phyloP scores from a whole-genome alignment of 2,329 filamentous ascomycete genomes.

The Talaromyces funiculosus region DNA sequence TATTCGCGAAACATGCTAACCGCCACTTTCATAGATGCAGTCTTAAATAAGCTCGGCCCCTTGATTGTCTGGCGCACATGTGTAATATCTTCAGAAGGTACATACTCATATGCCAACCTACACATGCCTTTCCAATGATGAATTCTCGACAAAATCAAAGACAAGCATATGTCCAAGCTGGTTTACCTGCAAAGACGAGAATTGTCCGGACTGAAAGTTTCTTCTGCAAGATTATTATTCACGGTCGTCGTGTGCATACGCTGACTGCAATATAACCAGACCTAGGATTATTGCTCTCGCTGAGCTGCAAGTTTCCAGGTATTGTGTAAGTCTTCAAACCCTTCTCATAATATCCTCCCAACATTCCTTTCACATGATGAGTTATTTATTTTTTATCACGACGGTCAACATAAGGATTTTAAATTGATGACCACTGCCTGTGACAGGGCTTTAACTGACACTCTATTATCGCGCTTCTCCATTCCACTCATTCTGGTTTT shows the following conservation, averaged over 20 bases:
- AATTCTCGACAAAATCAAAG: constrained; percentile 67
- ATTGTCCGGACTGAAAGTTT: constrained; percentile 43
- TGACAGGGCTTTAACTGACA: constrained; percentile 59
- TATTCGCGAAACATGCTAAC: constrained; percentile 17
- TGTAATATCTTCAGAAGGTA: constrained; percentile 17
- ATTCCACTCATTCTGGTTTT: background rate
- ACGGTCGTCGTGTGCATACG: constrained; percentile 2
- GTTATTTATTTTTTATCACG: constrained; percentile 62
- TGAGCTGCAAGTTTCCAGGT: background rate
- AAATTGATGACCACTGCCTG: constrained; percentile 72
- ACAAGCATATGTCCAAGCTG: constrained; percentile 98
- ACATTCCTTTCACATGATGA: constrained; percentile 57
- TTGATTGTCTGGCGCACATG: background rate
- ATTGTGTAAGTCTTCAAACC: background rate
- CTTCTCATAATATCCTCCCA: no score
- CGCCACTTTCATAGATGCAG: constrained; percentile 6
- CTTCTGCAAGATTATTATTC: constrained; percentile 15
- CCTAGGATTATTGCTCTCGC: background rate
- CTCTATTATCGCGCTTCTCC: constrained; percentile 2
- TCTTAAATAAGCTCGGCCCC: background rate
- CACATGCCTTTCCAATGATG: constrained; percentile 57
- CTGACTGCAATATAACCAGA: background rate
- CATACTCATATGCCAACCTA: constrained; percentile 21
- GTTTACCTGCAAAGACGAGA: constrained; percentile 46
- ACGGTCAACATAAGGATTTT: constrained; percentile 74